These are phyloP conservation scores for Limnanthes douglasii DNA, from an alignment of 345 rosid genomes.

Conservation along the genomic window DNA sequence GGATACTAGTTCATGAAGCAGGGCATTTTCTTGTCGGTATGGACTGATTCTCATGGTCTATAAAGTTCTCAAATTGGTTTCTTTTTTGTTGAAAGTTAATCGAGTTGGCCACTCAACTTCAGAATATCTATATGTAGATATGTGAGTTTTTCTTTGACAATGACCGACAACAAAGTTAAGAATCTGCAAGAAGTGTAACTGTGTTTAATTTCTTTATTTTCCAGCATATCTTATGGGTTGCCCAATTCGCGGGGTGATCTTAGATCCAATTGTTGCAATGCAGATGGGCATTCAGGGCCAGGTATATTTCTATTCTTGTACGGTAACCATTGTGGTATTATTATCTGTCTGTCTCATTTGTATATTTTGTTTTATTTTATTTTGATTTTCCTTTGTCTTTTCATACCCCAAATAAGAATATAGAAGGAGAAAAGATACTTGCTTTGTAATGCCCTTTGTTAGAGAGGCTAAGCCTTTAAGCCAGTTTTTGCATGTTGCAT, in stretches of 20 bases:
- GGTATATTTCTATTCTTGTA: constrained; percentile 21
- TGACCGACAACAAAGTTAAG: background rate
- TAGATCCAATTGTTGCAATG: constrained; percentile 82
- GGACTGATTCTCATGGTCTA: background rate
- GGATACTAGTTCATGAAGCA: constrained; percentile 91
- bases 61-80: background rate
- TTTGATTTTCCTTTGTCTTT: background rate
- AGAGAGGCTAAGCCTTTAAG: too few species aligned
- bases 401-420: background rate
- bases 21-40: constrained; percentile 83
- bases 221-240: constrained; percentile 95
- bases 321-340: constrained; percentile 1
- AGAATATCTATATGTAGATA: too few species aligned
- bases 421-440: background rate
- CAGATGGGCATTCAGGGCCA: constrained; percentile 96
- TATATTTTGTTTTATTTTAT: background rate
- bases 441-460: background rate
- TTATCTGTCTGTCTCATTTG: background rate
- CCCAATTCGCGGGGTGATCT: constrained; percentile 87
- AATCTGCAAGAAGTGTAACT: background rate
- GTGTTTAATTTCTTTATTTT: constrained; percentile 5
- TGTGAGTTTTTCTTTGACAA: background rate
- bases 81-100: too few species aligned
- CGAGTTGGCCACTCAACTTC: too few species aligned
- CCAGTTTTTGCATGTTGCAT: too few species aligned